Conservation (phyloP, 2,329 filamentous ascomycete genomes). For the Amphichorda felina region DNA sequence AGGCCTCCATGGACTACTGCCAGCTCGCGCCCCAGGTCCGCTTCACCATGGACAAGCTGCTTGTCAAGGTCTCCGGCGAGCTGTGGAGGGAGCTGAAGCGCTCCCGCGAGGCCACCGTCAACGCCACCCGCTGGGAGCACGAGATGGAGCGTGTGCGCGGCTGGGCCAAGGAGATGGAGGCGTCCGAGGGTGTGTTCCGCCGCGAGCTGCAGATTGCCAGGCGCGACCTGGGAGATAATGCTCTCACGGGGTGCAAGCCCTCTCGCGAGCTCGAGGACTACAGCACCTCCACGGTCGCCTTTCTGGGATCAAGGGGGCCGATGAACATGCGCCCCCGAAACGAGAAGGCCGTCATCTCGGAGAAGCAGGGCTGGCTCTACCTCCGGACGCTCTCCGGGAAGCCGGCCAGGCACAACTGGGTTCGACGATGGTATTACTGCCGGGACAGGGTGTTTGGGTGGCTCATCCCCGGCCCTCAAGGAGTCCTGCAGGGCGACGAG, state of each 20-base stretch:
- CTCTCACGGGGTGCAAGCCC: conserved; percentile 60
- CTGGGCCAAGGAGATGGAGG: conserved; percentile 92
- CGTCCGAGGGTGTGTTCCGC: conserved; percentile 72
- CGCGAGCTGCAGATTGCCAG: conserved; percentile 69
- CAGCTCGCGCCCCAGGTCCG: conserved; percentile 78
- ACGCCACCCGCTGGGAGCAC: conserved; percentile 53
- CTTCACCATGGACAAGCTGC: conserved; percentile 69
- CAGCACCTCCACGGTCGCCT: conserved; percentile 78
- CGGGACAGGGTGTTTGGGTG: conserved; percentile 94
- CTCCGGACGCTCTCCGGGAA: conserved; percentile 74
- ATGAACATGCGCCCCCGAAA: conserved; percentile 47
- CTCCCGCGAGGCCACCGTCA: conserved; percentile 52
- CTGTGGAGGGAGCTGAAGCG: conserved; percentile 79
- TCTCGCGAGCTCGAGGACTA: conserved; percentile 92
- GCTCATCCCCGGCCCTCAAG: conserved; percentile 72
- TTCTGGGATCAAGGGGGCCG: conserved; percentile 60
- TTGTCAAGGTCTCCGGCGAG: conserved; percentile 76
- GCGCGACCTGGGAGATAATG: conserved; percentile 69
- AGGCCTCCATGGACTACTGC: conserved; percentile 88
- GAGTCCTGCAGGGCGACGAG: conserved; percentile 90
- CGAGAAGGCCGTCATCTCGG: conserved; percentile 39
- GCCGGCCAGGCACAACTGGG: conserved; percentile 81
- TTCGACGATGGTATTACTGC: conserved; percentile 89
- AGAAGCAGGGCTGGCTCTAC: conserved; percentile 95
- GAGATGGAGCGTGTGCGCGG: conserved; percentile 89